Evolutionary conservation across 345 rosid species (phyloP).

Genomic region (Camelina neglecta): DNA sequence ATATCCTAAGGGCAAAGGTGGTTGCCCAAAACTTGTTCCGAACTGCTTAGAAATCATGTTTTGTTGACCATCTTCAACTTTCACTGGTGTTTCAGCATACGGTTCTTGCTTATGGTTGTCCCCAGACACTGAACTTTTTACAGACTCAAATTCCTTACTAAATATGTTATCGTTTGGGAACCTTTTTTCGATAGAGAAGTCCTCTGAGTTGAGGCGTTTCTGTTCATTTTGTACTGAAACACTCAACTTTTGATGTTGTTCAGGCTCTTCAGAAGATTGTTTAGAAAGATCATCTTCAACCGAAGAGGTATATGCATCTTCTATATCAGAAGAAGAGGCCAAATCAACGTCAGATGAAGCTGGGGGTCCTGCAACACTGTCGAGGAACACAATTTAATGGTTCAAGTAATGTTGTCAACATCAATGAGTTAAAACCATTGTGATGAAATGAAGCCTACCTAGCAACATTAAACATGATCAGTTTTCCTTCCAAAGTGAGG

Average conservation of each 20-base stretch:
- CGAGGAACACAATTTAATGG: conserved; percentile 42
- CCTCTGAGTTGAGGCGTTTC: conserved; percentile 41
- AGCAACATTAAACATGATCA: conserved; percentile 76
- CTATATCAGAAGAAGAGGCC: conserved; percentile 58
- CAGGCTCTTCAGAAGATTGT: conserved; percentile 46
- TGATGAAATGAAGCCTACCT: conserved; percentile 54
- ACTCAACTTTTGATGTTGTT: conserved; percentile 39
- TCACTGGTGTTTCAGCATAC: conserved; percentile 39
- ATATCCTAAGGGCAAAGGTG: conserved; percentile 48
- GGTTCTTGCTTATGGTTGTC: conserved; percentile 44
- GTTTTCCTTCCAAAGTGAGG: conserved; percentile 93
- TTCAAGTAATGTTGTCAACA: conserved; percentile 23
- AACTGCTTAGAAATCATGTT: conserved; percentile 42
- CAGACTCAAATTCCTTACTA: conserved; percentile 39
- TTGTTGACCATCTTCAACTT: conserved; percentile 47
- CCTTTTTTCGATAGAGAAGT: conserved; percentile 34
- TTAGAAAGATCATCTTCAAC: conserved; percentile 40
- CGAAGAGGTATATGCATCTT: conserved; percentile 49
- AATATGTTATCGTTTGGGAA: conserved; percentile 22
- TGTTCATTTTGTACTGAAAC: conserved; percentile 43
- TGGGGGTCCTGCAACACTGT: conserved; percentile 57
- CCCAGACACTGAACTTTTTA: conserved; percentile 38
- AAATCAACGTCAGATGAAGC: conserved; percentile 46
- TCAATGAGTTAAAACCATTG: conserved; percentile 19
- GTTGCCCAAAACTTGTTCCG: conserved; percentile 49